These are phyloP conservation scores for Clitocybe nebularis DNA, from an alignment of 1,284 basidiomycete genomes.

Conservation along the genomic window DNA sequence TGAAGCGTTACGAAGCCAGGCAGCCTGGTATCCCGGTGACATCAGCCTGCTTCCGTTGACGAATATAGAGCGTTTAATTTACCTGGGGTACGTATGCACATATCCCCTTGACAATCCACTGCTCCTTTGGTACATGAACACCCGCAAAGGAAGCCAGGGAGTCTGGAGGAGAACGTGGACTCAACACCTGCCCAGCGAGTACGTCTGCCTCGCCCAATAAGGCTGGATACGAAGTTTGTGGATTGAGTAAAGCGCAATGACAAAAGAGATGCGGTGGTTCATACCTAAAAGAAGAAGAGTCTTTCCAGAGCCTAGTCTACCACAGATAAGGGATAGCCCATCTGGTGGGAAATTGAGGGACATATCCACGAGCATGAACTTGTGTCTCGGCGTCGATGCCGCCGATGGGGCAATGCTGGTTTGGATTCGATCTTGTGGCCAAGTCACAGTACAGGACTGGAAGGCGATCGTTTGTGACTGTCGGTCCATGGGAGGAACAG, in stretches of 20 bases:
- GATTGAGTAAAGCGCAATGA: constrained; percentile 4
- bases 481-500: constrained; percentile 53
- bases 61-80: constrained; percentile 9
- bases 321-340: constrained; percentile 79
- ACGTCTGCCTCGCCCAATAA: constrained; percentile 91
- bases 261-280: constrained; percentile 15
- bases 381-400: constrained; percentile 69
- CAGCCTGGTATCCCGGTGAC: constrained; percentile 33
- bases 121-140: constrained; percentile 39
- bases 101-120: constrained; percentile 76
- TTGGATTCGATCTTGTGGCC: constrained; percentile 72
- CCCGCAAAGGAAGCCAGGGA: constrained; percentile 58
- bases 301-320: constrained; percentile 77
- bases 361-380: constrained; percentile 82
- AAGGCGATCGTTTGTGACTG: constrained; percentile 64
- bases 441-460: constrained; percentile 83
- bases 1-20: constrained; percentile 89
- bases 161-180: constrained; percentile 83
- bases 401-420: constrained; percentile 51
- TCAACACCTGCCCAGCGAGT: constrained; percentile 73
- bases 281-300: constrained; percentile 71
- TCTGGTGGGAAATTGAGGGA: constrained; percentile 75
- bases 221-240: constrained; percentile 35
- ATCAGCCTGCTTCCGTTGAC: constrained; percentile 3
- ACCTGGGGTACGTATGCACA: constrained; percentile 94